These are phyloP conservation scores for Fusarium beomiforme DNA, from an alignment of 2,329 filamentous ascomycete genomes.

Conservation along the genomic window DNA sequence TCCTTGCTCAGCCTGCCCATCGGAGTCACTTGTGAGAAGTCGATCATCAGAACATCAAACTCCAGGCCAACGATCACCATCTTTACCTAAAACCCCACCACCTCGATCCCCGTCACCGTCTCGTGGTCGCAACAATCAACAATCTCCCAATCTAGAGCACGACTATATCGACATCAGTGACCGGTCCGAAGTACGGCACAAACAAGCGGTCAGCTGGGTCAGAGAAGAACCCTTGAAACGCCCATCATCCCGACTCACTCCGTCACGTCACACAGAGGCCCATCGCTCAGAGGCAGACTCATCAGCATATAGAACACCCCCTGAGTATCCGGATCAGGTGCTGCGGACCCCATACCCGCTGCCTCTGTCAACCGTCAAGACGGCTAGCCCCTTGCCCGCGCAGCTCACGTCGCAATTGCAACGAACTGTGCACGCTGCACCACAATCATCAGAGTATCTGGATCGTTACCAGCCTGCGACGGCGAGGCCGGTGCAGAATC, in stretches of 20 bases:
- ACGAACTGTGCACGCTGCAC: conserved; percentile 14
- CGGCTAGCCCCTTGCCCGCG: conserved; percentile 24
- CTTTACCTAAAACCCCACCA: neutral
- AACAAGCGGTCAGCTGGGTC: conserved; percentile 39
- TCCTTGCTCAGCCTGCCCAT: conserved; percentile 3
- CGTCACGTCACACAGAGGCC: conserved; percentile 29
- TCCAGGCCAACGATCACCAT: neutral
- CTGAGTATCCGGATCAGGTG: conserved; percentile 41
- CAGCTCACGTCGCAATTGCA: conserved; percentile 31
- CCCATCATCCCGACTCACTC: conserved; percentile 49
- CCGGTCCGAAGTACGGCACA: conserved; percentile 17
- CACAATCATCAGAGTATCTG: conserved; percentile 49
- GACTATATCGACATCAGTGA: conserved; percentile 1
- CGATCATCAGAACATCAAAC: neutral
- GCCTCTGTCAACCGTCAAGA: conserved; percentile 21
- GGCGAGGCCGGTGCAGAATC: neutral
- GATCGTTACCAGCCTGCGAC: conserved; percentile 45
- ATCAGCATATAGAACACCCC: conserved; percentile 45
- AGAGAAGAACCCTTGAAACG: conserved; percentile 53
- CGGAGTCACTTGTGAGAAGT: neutral
- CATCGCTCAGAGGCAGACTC: conserved; percentile 36
- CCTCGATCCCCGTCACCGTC: neutral
- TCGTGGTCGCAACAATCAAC: neutral
- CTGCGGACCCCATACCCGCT: conserved; percentile 23
- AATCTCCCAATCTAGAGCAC: neutral